phyloP scores from a whole-genome alignment of 352 stramenopile species.

The Pythium rhizo-oryzae region DNA sequence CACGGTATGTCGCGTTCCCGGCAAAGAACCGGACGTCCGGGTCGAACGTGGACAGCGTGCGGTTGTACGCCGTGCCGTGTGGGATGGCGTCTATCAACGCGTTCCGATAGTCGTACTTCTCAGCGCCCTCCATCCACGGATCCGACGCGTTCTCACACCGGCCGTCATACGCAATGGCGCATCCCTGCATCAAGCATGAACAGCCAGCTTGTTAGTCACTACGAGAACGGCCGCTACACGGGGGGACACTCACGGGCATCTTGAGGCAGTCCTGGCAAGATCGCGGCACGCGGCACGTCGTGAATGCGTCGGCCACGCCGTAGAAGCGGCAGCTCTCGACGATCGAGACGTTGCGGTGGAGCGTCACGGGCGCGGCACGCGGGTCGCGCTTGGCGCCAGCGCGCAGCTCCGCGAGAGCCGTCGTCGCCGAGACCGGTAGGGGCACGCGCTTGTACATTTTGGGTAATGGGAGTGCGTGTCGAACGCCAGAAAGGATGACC shows the following conservation, averaged over 20 bases:
- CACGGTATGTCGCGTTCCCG: constrained; percentile 18
- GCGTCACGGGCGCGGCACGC: not conserved
- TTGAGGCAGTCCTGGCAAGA: constrained; percentile 16
- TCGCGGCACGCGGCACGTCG: constrained; percentile 11
- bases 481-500: too few relatives aligned
- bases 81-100: not conserved
- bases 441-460: too few relatives aligned
- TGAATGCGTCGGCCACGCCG: not conserved
- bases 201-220: too few relatives aligned
- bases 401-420: not conserved
- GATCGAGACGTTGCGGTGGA: not conserved
- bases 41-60: not conserved
- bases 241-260: constrained; percentile 12
- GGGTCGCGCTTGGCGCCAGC: not conserved
- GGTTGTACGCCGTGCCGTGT: constrained; percentile 1
- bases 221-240: not conserved
- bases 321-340: constrained; percentile 15
- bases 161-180: constrained; percentile 1
- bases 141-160: not conserved
- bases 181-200: not conserved
- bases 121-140: not conserved
- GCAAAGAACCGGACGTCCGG: constrained; percentile 3
- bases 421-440: not conserved
- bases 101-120: not conserved
- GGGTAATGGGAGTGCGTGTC: too few relatives aligned